These are phyloP conservation scores for Aspergillus terreus DNA, from an alignment of 2,329 filamentous ascomycete species.

Conservation along the genomic window DNA sequence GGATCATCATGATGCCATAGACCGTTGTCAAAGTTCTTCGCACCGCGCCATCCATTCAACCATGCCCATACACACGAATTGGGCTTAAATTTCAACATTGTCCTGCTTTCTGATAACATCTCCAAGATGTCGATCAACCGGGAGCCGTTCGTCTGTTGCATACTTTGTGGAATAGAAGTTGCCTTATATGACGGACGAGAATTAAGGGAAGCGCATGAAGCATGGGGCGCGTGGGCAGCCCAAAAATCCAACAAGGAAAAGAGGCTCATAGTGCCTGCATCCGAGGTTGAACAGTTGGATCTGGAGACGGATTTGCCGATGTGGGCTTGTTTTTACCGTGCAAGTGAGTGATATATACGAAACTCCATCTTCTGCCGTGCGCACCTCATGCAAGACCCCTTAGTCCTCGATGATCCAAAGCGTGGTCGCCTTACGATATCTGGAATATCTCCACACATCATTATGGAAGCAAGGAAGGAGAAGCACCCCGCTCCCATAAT, in stretches of 20 bases:
- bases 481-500: neutral
- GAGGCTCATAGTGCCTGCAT: neutral
- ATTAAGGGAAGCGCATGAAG: neutral
- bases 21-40: neutral
- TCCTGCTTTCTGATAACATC: neutral
- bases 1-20: neutral
- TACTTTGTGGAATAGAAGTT: neutral
- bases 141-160: neutral
- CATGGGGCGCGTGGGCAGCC: neutral
- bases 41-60: neutral
- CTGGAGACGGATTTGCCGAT: neutral
- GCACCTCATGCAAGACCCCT: neutral
- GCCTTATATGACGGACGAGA: neutral
- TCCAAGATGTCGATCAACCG: neutral
- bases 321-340: neutral
- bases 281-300: neutral
- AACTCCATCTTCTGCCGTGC: neutral
- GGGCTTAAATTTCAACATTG: neutral
- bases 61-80: neutral
- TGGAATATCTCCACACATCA: neutral
- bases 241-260: neutral
- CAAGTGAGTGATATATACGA: neutral
- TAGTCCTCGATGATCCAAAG: neutral
- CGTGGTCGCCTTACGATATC: neutral
- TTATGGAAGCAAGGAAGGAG: neutral